phyloP scores from a whole-genome alignment of 2,329 filamentous ascomycete genomes.

The Macrophomina tecta region DNA sequence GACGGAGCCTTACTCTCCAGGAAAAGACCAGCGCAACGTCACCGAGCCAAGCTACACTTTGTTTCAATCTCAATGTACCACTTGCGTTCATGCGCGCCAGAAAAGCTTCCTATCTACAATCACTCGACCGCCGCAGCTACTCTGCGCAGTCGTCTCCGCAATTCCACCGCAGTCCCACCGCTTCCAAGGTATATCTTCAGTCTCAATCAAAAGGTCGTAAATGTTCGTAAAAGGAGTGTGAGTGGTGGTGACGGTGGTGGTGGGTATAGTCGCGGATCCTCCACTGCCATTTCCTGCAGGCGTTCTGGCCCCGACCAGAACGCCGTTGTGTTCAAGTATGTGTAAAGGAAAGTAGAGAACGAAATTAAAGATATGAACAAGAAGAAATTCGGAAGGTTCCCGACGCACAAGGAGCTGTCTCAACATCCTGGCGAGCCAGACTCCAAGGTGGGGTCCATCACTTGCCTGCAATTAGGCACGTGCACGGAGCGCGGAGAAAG shows the following conservation, averaged over 20 bases:
- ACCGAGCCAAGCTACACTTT: constrained; percentile 11
- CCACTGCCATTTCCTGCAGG: constrained; percentile 5
- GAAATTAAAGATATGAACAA: constrained; percentile 26
- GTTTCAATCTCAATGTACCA: constrained; percentile 14
- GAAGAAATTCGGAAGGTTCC: constrained; percentile 1
- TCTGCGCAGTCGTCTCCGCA: neutral
- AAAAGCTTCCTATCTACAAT: constrained; percentile 12
- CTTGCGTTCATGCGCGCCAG: neutral
- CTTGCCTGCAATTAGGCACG: constrained; percentile 17
- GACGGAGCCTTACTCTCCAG: constrained; percentile 1
- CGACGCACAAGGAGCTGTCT: constrained; percentile 21
- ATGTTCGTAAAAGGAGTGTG: constrained; percentile 25
- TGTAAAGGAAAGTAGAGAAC: constrained; percentile 25
- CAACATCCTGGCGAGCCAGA: constrained; percentile 26
- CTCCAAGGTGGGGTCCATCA: constrained; percentile 3
- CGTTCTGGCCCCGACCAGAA: constrained; percentile 3
- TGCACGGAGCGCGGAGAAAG: constrained; percentile 13
- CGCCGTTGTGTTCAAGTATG: constrained; percentile 21
- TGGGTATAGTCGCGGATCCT: constrained; percentile 21
- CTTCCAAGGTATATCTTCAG: constrained; percentile 2
- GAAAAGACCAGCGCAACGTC: constrained; percentile 15
- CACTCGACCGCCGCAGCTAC: neutral
- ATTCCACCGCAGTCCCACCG: neutral
- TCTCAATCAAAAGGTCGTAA: constrained; percentile 10
- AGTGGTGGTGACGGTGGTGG: neutral